These are phyloP conservation scores for Penicillium sp. DNA, from an alignment of 2,329 filamentous ascomycete species.

Conservation along the genomic window DNA sequence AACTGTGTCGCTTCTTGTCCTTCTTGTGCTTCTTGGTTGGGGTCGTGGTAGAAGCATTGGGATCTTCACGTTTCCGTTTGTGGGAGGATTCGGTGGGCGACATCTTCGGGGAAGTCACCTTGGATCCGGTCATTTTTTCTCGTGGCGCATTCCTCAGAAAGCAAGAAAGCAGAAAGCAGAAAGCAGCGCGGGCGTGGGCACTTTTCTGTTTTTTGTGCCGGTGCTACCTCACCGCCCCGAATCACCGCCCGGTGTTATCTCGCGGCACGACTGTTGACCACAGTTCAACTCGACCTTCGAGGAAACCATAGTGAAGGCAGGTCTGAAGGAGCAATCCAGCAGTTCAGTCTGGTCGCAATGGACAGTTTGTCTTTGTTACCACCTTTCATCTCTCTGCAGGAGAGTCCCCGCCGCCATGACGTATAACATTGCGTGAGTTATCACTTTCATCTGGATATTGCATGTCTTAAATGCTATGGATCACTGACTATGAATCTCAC, in stretches of 20 bases:
- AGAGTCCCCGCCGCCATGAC: slow-evolving; percentile 56
- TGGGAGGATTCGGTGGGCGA: slow-evolving; percentile 26
- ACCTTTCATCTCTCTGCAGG: slow-evolving; percentile 7
- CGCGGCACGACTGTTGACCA: not conserved
- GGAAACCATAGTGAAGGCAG: too few species aligned
- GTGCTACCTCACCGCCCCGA: slow-evolving; percentile 15
- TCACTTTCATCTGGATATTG: not conserved
- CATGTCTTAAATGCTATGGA: slow-evolving; percentile 12
- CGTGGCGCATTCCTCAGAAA: slow-evolving; percentile 12
- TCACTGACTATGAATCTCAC: slow-evolving; percentile 29
- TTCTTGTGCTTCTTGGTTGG: slow-evolving; percentile 47
- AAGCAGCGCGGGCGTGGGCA: slow-evolving; percentile 10
- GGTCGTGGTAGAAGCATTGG: slow-evolving; percentile 31
- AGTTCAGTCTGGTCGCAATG: slow-evolving; percentile 24
- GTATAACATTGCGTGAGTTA: slow-evolving; percentile 70
- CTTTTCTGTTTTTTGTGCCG: slow-evolving; percentile 29
- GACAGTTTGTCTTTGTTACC: slow-evolving; percentile 18
- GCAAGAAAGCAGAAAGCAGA: too few species aligned
- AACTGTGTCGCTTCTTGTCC: slow-evolving; percentile 32
- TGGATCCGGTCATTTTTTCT: slow-evolving; percentile 48
- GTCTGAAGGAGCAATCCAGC: slow-evolving; percentile 5
- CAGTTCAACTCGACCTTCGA: too few species aligned
- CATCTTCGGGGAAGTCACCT: slow-evolving; percentile 45
- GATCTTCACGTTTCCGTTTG: slow-evolving; percentile 42
- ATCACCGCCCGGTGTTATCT: slow-evolving; percentile 1